A percentile compares a stretch with the other conserved stretches of the same genome.
Evolutionary conservation across 2,329 filamentous ascomycete genomes (phyloP).

Genomic region (Aspergillus pseudoviridinutans): DNA sequence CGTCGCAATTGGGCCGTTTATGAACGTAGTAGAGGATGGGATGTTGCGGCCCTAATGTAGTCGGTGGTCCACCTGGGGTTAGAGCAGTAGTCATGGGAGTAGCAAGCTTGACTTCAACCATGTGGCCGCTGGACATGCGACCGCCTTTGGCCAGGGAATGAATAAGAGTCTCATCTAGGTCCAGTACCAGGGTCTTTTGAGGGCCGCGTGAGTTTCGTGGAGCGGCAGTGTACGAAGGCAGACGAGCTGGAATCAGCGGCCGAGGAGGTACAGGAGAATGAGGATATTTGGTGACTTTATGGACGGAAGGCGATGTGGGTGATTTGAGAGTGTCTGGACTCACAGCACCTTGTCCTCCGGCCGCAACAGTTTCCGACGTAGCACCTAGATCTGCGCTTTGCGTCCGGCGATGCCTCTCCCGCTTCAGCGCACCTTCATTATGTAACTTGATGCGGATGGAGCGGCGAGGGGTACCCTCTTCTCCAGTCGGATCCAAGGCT

Average conservation of each 20-base stretch:
- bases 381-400: slow-evolving; percentile 28
- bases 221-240: slow-evolving; percentile 74
- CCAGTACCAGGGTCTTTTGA: slow-evolving; percentile 90
- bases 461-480: slow-evolving; percentile 67
- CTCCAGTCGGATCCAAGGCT: slow-evolving; percentile 33
- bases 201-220: slow-evolving; percentile 46
- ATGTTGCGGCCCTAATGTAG: slow-evolving; percentile 75
- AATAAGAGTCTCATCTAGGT: slow-evolving; percentile 95
- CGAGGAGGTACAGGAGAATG: slow-evolving; percentile 84
- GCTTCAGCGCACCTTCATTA: slow-evolving; percentile 69
- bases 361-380: slow-evolving; percentile 20
- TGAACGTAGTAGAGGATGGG: slow-evolving; percentile 98
- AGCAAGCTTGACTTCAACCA: slow-evolving; percentile 89
- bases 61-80: slow-evolving; percentile 53
- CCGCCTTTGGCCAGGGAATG: slow-evolving; percentile 97
- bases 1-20: slow-evolving; percentile 94
- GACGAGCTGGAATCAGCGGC: slow-evolving; percentile 80
- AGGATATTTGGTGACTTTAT: slow-evolving; percentile 79
- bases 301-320: slow-evolving; percentile 72
- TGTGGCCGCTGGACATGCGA: slow-evolving; percentile 92
- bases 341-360: slow-evolving; percentile 45
- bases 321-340: slow-evolving; percentile 83
- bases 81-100: slow-evolving; percentile 38
- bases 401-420: slow-evolving; percentile 53
- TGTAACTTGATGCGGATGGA: slow-evolving; percentile 90